These are phyloP conservation scores for Pseudonectria foliicola DNA, from an alignment of 2,329 filamentous ascomycete species.

Conservation along the genomic window DNA sequence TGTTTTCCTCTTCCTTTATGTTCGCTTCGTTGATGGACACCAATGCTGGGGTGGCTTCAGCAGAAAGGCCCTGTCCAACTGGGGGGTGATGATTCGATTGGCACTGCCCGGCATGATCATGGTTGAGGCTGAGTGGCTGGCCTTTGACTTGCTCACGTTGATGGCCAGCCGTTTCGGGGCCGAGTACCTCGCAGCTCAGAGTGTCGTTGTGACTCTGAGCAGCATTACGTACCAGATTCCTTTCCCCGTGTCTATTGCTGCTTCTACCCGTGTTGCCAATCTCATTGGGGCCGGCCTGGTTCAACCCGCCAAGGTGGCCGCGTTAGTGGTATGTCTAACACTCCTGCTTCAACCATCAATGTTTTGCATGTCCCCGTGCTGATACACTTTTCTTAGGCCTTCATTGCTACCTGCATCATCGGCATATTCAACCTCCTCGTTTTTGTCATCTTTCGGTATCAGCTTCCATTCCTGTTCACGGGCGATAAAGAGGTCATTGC, in stretches of 20 bases:
- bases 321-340: slow-evolving; percentile 57
- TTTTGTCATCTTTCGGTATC: slow-evolving; percentile 59
- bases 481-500: slow-evolving; percentile 61
- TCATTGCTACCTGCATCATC: slow-evolving; percentile 60
- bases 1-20: slow-evolving; percentile 68
- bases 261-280: slow-evolving; percentile 83
- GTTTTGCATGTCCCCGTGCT: not conserved
- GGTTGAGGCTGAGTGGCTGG: slow-evolving; percentile 89
- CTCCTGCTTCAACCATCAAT: not conserved
- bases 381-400: slow-evolving; percentile 32
- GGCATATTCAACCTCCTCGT: slow-evolving; percentile 72
- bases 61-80: slow-evolving; percentile 62
- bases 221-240: slow-evolving; percentile 84
- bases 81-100: slow-evolving; percentile 76
- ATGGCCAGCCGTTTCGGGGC: slow-evolving; percentile 72
- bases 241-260: slow-evolving; percentile 83
- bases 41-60: slow-evolving; percentile 84
- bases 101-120: slow-evolving; percentile 86
- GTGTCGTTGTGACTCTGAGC: slow-evolving; percentile 70
- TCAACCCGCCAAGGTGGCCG: slow-evolving; percentile 70
- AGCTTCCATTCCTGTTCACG: slow-evolving; percentile 75
- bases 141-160: slow-evolving; percentile 88
- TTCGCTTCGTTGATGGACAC: slow-evolving; percentile 63
- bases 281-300: slow-evolving; percentile 81
- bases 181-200: slow-evolving; percentile 78